phyloP scores from a whole-genome alignment of 371 early-diverging fungal species.

The Mortierella sp. region DNA sequence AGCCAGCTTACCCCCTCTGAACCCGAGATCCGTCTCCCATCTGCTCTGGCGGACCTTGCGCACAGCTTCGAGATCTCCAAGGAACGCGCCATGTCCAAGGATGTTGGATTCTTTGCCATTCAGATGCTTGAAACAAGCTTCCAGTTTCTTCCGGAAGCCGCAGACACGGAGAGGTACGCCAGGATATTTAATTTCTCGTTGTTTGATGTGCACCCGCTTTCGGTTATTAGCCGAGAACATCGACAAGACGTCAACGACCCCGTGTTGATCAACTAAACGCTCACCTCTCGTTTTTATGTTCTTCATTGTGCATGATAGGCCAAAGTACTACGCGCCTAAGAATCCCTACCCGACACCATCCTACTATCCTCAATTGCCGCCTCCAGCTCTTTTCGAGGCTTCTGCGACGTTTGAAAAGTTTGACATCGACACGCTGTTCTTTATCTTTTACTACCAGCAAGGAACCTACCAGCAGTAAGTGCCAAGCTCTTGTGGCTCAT shows the following conservation, averaged over 20 bases:
- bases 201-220: background rate
- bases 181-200: background rate
- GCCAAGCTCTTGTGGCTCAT: background rate
- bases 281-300: background rate
- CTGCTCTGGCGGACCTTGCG: slow-evolving; percentile 82
- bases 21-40: slow-evolving; percentile 74
- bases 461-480: slow-evolving; percentile 97
- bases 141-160: slow-evolving; percentile 79
- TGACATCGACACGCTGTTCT: slow-evolving; percentile 98
- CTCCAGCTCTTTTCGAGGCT: slow-evolving; percentile 83
- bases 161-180: slow-evolving; percentile 81
- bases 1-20: slow-evolving; percentile 28
- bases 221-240: background rate
- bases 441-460: slow-evolving; percentile 98
- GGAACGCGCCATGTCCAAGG: slow-evolving; percentile 57
- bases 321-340: slow-evolving; percentile 71
- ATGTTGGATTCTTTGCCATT: slow-evolving; percentile 49
- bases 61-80: slow-evolving; percentile 82
- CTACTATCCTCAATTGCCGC: slow-evolving; percentile 92
- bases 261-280: background rate
- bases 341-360: slow-evolving; percentile 85
- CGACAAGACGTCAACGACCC: background rate
- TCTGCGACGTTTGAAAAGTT: slow-evolving; percentile 91
- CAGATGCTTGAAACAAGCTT: slow-evolving; percentile 86
- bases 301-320: slow-evolving; percentile 51